phyloP scores from a whole-genome alignment of 176 grass and related monocot genomes.

The Luzula sylvatica region DNA sequence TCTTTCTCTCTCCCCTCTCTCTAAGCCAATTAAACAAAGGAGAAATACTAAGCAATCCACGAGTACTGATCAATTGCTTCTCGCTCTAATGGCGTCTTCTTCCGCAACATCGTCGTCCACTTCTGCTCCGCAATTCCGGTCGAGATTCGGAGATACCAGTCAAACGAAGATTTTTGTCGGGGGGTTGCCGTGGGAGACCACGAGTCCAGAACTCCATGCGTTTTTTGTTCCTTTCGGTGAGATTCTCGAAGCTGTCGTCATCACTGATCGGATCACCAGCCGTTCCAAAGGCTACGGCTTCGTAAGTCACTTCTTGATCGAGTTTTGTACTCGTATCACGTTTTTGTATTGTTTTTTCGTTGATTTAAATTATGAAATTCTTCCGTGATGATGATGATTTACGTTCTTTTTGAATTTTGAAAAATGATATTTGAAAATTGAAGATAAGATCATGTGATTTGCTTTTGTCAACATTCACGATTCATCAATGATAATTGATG shows the following conservation, averaged over 20 bases:
- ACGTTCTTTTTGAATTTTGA: too few relatives aligned
- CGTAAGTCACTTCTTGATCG: conserved; percentile 6
- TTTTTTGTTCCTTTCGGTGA: conserved; percentile 25
- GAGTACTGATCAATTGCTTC: background rate
- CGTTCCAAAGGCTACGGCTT: conserved; percentile 37
- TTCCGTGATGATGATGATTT: too few relatives aligned
- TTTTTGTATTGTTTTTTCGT: background rate
- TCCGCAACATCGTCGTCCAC: background rate
- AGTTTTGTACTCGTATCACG: background rate
- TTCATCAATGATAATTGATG: background rate
- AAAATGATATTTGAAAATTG: too few relatives aligned
- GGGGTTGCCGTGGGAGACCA: conserved; percentile 31
- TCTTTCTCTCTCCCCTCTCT: background rate
- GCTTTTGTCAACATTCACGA: background rate
- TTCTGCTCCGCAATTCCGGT: background rate
- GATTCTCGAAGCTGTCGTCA: conserved; percentile 30
- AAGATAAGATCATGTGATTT: too few relatives aligned
- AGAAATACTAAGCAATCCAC: background rate
- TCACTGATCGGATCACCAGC: conserved; percentile 24
- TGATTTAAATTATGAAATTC: background rate
- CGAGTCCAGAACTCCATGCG: conserved; percentile 2
- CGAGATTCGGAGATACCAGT: conserved; percentile 20
- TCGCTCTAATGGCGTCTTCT: background rate
- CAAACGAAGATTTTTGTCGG: conserved; percentile 32
- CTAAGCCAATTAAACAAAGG: background rate